These are phyloP conservation scores for Amphirosellinia nigrospora DNA, from an alignment of 495 filamentous ascomycete species.

Conservation along the genomic window DNA sequence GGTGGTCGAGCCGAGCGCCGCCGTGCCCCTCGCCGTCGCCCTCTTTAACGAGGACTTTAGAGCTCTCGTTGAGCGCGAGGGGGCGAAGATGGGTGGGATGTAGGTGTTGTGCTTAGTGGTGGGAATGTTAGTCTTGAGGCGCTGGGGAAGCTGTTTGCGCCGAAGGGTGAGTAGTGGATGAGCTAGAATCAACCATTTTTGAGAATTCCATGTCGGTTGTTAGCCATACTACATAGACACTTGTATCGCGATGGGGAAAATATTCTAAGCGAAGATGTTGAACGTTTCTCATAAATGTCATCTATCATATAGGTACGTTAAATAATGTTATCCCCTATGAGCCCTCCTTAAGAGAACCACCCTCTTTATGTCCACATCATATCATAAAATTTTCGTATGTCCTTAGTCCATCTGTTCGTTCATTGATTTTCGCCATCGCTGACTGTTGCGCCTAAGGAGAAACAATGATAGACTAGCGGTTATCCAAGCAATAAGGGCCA, in stretches of 20 bases:
- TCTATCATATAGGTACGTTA: background rate
- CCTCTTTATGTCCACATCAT: background rate
- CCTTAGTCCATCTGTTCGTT: conserved; percentile 47
- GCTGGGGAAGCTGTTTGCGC: conserved; percentile 68
- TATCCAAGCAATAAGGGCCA: conserved; percentile 68
- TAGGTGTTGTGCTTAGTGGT: conserved; percentile 86
- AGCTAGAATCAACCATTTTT: background rate
- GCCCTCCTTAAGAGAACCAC: background rate
- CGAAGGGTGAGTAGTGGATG: conserved; percentile 23
- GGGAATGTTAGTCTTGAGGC: conserved; percentile 89
- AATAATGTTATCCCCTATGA: background rate
- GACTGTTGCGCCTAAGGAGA: conserved; percentile 68
- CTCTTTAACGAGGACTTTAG: conserved; percentile 88
- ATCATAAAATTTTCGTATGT: background rate
- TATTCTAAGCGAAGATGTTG: no score
- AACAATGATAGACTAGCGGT: conserved; percentile 63
- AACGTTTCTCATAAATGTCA: background rate
- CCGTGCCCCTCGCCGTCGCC: conserved; percentile 81
- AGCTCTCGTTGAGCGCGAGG: conserved; percentile 69
- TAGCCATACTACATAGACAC: no score
- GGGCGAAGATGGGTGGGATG: conserved; percentile 80
- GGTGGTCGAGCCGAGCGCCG: conserved; percentile 88
- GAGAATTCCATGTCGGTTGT: no score
- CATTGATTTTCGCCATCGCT: conserved; percentile 73
- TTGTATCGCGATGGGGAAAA: no score